Base-by-base conservation (phyloP, 495 filamentous ascomycete species). In the Hyaloscypha bicolor region DNA sequence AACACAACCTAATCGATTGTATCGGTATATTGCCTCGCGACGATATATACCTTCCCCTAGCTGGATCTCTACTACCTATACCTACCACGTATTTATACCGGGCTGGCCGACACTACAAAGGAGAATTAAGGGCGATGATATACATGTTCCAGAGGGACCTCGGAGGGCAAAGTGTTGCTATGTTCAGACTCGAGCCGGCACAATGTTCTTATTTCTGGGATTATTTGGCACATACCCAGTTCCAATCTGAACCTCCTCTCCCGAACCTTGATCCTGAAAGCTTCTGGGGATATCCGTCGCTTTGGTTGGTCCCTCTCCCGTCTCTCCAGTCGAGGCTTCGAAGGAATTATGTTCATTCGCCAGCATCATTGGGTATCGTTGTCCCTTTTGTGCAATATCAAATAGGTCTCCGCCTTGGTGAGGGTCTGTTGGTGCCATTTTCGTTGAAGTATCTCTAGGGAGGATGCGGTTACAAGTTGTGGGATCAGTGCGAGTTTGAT, bases 311-410 rank as follows among this genome's bases (percentile, higher is more conserved):
- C 79, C 82, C 0, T 81, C 83, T n/a, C 73, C 81, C 48, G 71
- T 70, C 63, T 88, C 83, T 70, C 85, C 82, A 0, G 85, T 14
- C 83, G 82, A 16, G 86, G 82, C 6, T 83, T 79, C 11, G 85
- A 86, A 35, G 85, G 80, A 64, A 87, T 84, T 33, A 76, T 80
- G 71, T 77, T 76, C 71, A 79, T 78, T 77, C 73, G 65, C 81
- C 82, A 31, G 85, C 83, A 72, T 84, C 82, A 66, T 80, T 79
- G 68, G 83, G 84, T 22, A 86, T 81, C 0, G 63, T 69, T 25
- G 83, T 87, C 84, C 85, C 1, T 71, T 67, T 16, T 74, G 68
- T 48, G 85, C 84, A 79, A 87, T 85, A 48, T 86, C 81, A 53
- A 78, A 77, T 52, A 80, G 74, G 60, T 69, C 63, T 55, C 78